Conservation (phyloP, 768 basidiomycete genomes). For the Daedaleopsis sinensis region DNA sequence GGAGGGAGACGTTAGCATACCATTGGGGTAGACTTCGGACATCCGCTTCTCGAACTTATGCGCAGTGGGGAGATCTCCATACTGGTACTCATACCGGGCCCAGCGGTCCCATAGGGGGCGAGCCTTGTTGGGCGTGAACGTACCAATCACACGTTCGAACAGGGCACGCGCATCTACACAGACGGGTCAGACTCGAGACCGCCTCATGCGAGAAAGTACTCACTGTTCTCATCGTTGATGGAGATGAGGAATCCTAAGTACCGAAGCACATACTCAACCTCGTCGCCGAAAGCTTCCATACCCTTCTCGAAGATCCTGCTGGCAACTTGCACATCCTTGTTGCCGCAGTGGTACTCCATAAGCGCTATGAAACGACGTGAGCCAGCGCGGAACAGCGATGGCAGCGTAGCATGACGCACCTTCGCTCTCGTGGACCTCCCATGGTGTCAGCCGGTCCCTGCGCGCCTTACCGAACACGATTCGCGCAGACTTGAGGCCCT, state of each 20-base stretch:
- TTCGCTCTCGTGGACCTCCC: constrained; percentile 94
- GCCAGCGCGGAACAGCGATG: background rate
- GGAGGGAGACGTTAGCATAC: constrained; percentile 43
- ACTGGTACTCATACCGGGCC: constrained; percentile 95
- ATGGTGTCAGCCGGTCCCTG: constrained; percentile 73
- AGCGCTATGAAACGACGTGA: constrained; percentile 54
- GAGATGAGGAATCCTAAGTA: constrained; percentile 94
- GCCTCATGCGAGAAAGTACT: constrained; percentile 34
- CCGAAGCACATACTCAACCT: constrained; percentile 83
- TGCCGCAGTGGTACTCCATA: constrained; percentile 88
- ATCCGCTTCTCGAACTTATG: constrained; percentile 91
- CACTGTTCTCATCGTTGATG: constrained; percentile 95
- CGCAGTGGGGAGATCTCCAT: constrained; percentile 86
- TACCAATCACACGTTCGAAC: constrained; percentile 86
- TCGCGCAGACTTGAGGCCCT: constrained; percentile 81
- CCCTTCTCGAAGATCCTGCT: constrained; percentile 94
- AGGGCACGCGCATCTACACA: constrained; percentile 87
- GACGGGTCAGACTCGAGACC: constrained; percentile 10
- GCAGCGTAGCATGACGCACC: constrained; percentile 49
- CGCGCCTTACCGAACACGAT: constrained; percentile 81
- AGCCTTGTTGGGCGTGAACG: constrained; percentile 77
- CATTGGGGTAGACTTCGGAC: constrained; percentile 83
- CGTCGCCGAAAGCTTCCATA: constrained; percentile 78
- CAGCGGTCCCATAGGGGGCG: constrained; percentile 94
- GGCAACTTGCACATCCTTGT: constrained; percentile 76